phyloP scores from a whole-genome alignment of 148 eudicot genomes.

The Persicaria maculosa region DNA sequence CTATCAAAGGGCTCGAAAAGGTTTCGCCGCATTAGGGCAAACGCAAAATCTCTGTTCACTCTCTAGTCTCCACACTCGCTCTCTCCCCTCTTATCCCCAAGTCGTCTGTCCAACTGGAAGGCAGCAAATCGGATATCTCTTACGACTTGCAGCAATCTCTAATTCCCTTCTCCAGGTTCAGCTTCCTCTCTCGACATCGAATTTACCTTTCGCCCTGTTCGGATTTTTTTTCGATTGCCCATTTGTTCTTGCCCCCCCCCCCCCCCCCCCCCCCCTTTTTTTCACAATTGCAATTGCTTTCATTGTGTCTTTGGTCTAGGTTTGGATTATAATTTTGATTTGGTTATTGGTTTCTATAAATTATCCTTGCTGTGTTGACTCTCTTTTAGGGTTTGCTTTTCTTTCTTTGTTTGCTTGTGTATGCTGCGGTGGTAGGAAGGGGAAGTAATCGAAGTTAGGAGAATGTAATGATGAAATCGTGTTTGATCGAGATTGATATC shows the following conservation, averaged over 20 bases:
- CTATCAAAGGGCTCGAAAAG: background rate
- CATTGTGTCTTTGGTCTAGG: background rate
- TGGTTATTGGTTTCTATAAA: background rate
- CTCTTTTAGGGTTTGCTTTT: background rate
- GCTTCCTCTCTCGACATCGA: background rate
- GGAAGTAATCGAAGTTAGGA: background rate
- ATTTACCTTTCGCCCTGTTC: background rate
- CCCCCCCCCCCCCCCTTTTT: background rate
- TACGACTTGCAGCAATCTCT: slow-evolving; percentile 1
- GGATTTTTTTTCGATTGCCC: background rate
- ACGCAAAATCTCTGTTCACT: background rate
- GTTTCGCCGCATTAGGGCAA: slow-evolving; percentile 11
- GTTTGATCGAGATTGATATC: background rate
- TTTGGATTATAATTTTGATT: background rate
- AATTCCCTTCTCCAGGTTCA: background rate
- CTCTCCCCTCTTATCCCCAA: background rate
- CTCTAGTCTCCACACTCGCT: background rate
- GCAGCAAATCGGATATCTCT: background rate
- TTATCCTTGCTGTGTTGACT: background rate
- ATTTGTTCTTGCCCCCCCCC: background rate
- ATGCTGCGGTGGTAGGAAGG: background rate
- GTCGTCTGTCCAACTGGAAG: slow-evolving; percentile 15
- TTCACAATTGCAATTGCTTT: background rate
- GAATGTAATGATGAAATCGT: background rate
- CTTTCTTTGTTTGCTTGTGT: background rate